A percentile compares a stretch with the other conserved stretches of the same genome.
Evolutionary conservation across 805 yeast species (phyloP).

Genomic region (Wickerhamiella brachini): DNA sequence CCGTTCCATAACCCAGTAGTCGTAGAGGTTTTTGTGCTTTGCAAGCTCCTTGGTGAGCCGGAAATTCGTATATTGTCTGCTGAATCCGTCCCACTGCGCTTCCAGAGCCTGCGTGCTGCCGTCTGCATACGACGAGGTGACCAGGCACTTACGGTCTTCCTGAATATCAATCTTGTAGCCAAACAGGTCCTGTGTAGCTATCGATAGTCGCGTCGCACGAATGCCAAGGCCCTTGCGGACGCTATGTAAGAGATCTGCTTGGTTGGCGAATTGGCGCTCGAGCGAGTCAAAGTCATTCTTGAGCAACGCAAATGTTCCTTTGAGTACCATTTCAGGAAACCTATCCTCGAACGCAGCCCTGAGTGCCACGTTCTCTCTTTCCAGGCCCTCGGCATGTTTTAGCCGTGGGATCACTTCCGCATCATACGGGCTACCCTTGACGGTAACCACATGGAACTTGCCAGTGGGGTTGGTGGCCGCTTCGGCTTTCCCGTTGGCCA

Average conservation of each 20-base stretch:
- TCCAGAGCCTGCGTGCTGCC: not conserved
- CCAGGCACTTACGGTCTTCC: not conserved
- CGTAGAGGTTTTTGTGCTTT: conserved; percentile 1
- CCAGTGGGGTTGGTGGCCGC: not conserved
- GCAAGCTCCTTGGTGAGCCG: not conserved
- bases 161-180: not conserved
- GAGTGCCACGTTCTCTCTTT: conserved; percentile 1
- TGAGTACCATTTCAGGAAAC: not conserved
- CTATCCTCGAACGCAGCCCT: not conserved
- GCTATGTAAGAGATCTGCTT: not conserved
- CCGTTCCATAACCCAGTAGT: conserved; percentile 11
- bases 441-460: not conserved
- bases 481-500: not conserved
- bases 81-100: conserved; percentile 10
- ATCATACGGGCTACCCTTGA: conserved; percentile 4
- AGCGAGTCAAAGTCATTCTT: not conserved
- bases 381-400: not conserved
- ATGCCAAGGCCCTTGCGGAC: not conserved
- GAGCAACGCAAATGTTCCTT: not conserved
- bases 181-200: not conserved
- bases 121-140: conserved; percentile 3
- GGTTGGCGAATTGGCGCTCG: not conserved
- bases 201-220: not conserved
- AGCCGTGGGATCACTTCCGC: not conserved
- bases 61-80: conserved; percentile 1